Evolutionary conservation across 139 green algal species (phyloP).

Genomic region (Chlamydomonas urium): DNA sequence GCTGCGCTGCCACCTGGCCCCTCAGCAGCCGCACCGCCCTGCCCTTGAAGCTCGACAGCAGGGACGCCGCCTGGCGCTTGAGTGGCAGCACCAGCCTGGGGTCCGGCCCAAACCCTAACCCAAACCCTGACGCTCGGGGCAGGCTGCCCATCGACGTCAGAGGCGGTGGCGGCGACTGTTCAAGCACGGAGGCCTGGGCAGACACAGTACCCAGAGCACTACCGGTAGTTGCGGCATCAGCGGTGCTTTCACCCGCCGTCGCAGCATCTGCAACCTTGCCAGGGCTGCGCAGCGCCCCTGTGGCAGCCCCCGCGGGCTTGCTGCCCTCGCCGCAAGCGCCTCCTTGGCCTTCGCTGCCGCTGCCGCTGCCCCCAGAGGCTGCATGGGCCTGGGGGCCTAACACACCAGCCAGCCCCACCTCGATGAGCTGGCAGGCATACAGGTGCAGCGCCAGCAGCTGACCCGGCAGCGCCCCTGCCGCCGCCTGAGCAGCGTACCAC

Average conservation of each 20-base stretch:
- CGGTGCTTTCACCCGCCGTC: no score
- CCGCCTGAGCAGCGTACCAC: not conserved
- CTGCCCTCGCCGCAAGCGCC: not conserved
- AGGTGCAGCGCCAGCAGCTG: conserved; percentile 5
- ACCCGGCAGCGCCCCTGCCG: not conserved
- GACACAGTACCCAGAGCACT: no score
- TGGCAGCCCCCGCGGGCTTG: not conserved
- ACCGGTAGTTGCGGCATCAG: no score
- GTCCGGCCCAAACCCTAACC: no score
- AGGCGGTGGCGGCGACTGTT: no score
- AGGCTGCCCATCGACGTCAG: no score
- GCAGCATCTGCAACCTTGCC: not conserved
- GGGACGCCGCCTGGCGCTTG: not conserved
- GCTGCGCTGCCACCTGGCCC: no score
- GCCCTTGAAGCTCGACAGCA: not conserved
- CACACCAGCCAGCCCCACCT: no score
- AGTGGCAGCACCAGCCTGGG: not conserved
- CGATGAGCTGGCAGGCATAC: no score
- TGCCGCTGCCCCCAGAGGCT: no score
- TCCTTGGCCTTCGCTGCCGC: not conserved
- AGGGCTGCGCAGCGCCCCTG: not conserved
- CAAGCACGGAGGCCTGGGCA: no score
- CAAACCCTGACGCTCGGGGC: no score
- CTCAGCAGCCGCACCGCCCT: not conserved
- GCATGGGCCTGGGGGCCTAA: not conserved